phyloP scores from a whole-genome alignment of 2,329 filamentous ascomycete species.

The Metarhizium brunneum region DNA sequence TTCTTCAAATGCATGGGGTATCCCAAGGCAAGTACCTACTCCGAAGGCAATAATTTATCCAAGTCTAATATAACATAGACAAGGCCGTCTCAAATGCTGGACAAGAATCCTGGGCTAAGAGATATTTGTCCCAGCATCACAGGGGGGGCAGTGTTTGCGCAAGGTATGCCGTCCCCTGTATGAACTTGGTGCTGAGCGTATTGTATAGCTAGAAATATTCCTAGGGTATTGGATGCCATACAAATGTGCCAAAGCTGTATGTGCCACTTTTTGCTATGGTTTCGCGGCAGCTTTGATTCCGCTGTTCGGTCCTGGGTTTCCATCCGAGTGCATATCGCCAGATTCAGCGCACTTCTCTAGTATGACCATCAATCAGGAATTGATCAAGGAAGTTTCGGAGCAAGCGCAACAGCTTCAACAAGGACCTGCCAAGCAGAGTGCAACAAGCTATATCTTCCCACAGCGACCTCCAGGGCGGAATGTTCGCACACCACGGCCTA shows the following conservation, averaged over 20 bases:
- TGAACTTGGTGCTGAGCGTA: neutral
- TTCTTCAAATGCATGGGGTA: conserved; percentile 90
- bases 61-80: conserved; percentile 48
- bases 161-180: conserved; percentile 49
- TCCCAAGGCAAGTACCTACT: conserved; percentile 55
- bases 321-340: conserved; percentile 57
- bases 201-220: neutral
- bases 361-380: conserved; percentile 54
- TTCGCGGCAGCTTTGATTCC: conserved; percentile 84
- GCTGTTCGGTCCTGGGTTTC: conserved; percentile 79
- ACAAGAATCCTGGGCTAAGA: conserved; percentile 68
- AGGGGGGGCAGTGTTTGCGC: conserved; percentile 78
- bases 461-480: neutral
- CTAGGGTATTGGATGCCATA: conserved; percentile 98
- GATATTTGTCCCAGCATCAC: conserved; percentile 95
- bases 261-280: conserved; percentile 77
- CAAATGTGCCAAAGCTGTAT: conserved; percentile 74
- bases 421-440: neutral
- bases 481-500: neutral
- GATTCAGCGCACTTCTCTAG: conserved; percentile 53
- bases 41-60: neutral
- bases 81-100: conserved; percentile 74
- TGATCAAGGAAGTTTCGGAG: conserved; percentile 42
- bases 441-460: neutral
- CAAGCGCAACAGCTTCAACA: conserved; percentile 26